Conservation (phyloP, 352 stramenopile species). For the Lagenidium giganteum region DNA sequence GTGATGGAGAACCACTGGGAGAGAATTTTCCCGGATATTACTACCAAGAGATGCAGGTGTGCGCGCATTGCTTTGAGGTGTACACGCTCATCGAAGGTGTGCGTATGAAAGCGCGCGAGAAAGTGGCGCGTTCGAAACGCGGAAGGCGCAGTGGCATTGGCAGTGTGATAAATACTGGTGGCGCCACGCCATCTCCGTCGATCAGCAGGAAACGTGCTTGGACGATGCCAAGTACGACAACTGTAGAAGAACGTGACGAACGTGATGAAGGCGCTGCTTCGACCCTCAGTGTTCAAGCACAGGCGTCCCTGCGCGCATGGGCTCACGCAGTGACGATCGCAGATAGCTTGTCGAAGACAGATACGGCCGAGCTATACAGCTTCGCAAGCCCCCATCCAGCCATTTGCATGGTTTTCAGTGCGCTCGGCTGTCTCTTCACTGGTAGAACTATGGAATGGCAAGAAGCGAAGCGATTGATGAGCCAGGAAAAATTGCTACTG, state of each 20-base stretch:
- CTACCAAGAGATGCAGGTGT: slow-evolving; percentile 79
- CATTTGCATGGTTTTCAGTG: slow-evolving; percentile 69
- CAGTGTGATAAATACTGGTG: no score
- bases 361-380: slow-evolving; percentile 75
- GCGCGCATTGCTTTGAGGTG: slow-evolving; percentile 70
- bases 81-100: slow-evolving; percentile 76
- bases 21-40: slow-evolving; percentile 78
- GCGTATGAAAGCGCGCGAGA: slow-evolving; percentile 54
- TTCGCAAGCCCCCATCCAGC: slow-evolving; percentile 76
- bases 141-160: no score
- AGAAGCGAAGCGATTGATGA: slow-evolving; percentile 48
- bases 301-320: slow-evolving; percentile 35
- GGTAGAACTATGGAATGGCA: slow-evolving; percentile 25
- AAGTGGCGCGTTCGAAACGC: no score
- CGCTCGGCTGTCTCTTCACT: slow-evolving; percentile 46
- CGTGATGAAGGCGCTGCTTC: neutral
- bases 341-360: slow-evolving; percentile 44
- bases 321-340: slow-evolving; percentile 20
- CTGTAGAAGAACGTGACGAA: neutral
- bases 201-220: no score
- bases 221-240: slow-evolving; percentile 1
- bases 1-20: slow-evolving; percentile 66
- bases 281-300: no score
- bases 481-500: slow-evolving; percentile 61
- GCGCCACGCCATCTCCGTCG: no score